These are phyloP conservation scores for Mycena crocata DNA, from an alignment of 768 basidiomycete genomes.

Conservation along the genomic window DNA sequence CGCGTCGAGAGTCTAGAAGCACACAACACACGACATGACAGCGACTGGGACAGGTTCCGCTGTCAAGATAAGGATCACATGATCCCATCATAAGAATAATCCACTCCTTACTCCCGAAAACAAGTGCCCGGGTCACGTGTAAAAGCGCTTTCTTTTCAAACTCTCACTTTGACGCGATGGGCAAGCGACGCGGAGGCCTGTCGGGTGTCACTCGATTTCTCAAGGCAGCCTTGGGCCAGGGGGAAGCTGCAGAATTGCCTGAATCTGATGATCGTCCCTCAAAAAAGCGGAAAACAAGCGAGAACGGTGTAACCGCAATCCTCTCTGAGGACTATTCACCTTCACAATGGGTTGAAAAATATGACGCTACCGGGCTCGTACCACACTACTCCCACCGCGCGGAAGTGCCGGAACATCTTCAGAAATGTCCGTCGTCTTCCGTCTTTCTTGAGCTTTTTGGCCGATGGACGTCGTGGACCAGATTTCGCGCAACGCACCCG, in stretches of 20 bases:
- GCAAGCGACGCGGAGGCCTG: slow-evolving; percentile 56
- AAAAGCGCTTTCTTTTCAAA: not conserved
- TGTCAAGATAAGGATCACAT: no score
- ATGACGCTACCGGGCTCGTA: slow-evolving; percentile 81
- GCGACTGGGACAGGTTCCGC: no score
- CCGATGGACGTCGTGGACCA: slow-evolving; percentile 45
- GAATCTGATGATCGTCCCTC: slow-evolving; percentile 38
- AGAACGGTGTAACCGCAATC: slow-evolving; percentile 6
- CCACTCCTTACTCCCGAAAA: no score
- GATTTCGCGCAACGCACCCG: slow-evolving; percentile 90
- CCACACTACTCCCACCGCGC: slow-evolving; percentile 71
- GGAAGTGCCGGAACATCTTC: slow-evolving; percentile 81
- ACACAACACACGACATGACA: no score
- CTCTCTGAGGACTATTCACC: slow-evolving; percentile 37
- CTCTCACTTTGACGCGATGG: slow-evolving; percentile 39
- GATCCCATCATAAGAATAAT: no score
- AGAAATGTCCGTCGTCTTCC: slow-evolving; percentile 76
- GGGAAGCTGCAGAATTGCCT: slow-evolving; percentile 23
- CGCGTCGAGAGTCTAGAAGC: no score
- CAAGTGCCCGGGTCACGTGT: no score
- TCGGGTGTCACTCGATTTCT: slow-evolving; percentile 59
- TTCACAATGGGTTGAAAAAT: slow-evolving; percentile 51
- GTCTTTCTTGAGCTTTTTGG: not conserved
- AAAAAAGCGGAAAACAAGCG: slow-evolving; percentile 50
- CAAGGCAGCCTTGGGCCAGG: slow-evolving; percentile 51